Base-by-base conservation (phyloP, 2,329 filamentous ascomycete species). In the Tympanopsis confertula region DNA sequence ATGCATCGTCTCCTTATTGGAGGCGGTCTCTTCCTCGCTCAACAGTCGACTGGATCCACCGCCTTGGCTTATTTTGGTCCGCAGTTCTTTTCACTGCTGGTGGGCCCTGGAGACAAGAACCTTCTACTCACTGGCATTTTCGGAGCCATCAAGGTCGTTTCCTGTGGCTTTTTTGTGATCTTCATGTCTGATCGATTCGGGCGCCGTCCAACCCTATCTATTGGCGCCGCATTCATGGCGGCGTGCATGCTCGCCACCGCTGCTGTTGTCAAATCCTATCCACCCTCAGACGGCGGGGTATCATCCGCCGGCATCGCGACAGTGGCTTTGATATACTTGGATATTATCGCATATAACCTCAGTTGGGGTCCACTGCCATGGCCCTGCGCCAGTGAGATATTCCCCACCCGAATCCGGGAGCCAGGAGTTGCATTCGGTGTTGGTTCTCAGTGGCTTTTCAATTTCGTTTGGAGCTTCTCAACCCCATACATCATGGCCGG, bases 51-150 rank as follows among this genome's bases (percentile, higher is more conserved):
- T 1, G 66, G 67, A 26, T 69, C 67, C 40, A 71, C 66, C 1
- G 65, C 63, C 0, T 48, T 71, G 17, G 67, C 67, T 3, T 69
- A 70, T 44, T 71, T 56, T 60, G 65, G 65, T 1, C 66, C 63
- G 1, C 68, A 71, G 45, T 64, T 71, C 29, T 71, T 71, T 18
- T 10, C 30, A 50, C 53, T 55, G 13, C 57, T 65, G 3, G 63
- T 71, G 7, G 66, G 67, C 3, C 65, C 66, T 4, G 65, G 65
- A 4, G 50, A 60, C 30, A 54, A 62, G n/a, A 52, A 56, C 20
- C 61, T 68, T 28, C 54, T 71, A 5, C 58, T 71, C 37, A 70
- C 64, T 1, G 68, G 66, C 7, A 68, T 71, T 50, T 71, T 72
- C 32, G 67, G 68, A 3, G 51, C 69, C 5, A 62, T 68, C 41